These are phyloP conservation scores for Tulasnella sp. DNA, from an alignment of 768 basidiomycete genomes.

Conservation along the genomic window DNA sequence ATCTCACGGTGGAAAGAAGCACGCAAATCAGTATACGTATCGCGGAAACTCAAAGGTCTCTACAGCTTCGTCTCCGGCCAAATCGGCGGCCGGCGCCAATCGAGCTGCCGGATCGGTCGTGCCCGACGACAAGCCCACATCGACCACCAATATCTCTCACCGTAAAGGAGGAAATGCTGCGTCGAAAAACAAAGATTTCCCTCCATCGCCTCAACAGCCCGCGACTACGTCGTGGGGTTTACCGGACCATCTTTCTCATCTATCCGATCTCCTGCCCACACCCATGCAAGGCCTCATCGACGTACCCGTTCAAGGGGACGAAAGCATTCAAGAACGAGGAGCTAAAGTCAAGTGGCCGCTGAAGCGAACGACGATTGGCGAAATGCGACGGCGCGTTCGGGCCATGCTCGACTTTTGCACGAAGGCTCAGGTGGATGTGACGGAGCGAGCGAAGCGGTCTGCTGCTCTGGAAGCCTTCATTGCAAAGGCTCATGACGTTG, in stretches of 20 bases:
- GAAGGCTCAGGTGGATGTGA: constrained; percentile 27
- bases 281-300: constrained; percentile 25
- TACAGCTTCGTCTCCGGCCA: background rate
- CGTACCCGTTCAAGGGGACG: constrained; percentile 22
- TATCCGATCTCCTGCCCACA: constrained; percentile 26
- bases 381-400: constrained; percentile 28
- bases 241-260: constrained; percentile 28
- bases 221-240: constrained; percentile 21
- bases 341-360: constrained; percentile 29
- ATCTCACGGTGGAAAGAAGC: constrained; percentile 24
- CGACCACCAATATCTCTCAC: background rate
- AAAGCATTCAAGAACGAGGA: constrained; percentile 23
- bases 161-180: constrained; percentile 18
- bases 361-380: constrained; percentile 29
- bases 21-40: constrained; percentile 30
- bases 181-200: background rate
- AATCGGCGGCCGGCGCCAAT: background rate
- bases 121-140: background rate
- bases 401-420: constrained; percentile 28
- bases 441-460: constrained; percentile 27
- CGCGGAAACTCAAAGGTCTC: constrained; percentile 15
- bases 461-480: constrained; percentile 24
- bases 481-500: background rate
- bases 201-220: constrained; percentile 26
- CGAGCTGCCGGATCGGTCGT: constrained; percentile 14